Evolutionary conservation across 2,329 filamentous ascomycete species (phyloP), one percentile per base, ranked within the genome.

Genomic region (Phialemonium atrogriseum): DNA sequence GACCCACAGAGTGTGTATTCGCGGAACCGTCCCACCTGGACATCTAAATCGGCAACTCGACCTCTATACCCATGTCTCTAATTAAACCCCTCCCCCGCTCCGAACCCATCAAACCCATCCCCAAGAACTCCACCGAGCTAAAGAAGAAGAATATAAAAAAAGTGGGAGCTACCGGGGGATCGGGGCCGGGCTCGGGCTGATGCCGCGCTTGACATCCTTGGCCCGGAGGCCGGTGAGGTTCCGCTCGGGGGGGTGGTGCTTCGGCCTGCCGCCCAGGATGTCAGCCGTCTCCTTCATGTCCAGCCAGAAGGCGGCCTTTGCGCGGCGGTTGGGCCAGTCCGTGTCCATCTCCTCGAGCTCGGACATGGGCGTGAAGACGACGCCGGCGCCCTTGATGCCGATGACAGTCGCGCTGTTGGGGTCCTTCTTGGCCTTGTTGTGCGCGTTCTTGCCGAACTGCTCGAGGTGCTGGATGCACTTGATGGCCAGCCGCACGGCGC

Each of bases 381-480:
- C 84, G 48, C 82, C 78, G 1, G 87, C 87, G 14, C 88, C 88
- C 59, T 85, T 80, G 54, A 98, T 89, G 16, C 91, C 91, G 49
- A 98, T 96, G 23, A 98, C 86, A 0, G 77, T 68, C 3, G 80
- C 71, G 32, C 80, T 87, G 55, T 80, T 63, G 5, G 80, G 73
- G 50, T 95, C 84, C 17, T 73, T 69, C 39, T 77, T 75, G 40
- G 94, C 83, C 39, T 79, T 75, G 23, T 71, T 66, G 38, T 73
- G 70, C 21, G 70, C 67, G 46, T 76, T 75, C 30, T 75, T 77
- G 6, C 77, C 77, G 49, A 79, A 94, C 14, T 61, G 58, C 60
- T 98, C 91, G 4, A 98, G 67, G 52, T 94, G 87, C 64, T 94
- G 79, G 52, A 96, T 83, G 54, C 86, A 94, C 62, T 88, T 89